Evolutionary conservation across 768 basidiomycete genomes (phyloP), one percentile per base, ranked within the genome.

Genomic region (Phaffia australis): DNA sequence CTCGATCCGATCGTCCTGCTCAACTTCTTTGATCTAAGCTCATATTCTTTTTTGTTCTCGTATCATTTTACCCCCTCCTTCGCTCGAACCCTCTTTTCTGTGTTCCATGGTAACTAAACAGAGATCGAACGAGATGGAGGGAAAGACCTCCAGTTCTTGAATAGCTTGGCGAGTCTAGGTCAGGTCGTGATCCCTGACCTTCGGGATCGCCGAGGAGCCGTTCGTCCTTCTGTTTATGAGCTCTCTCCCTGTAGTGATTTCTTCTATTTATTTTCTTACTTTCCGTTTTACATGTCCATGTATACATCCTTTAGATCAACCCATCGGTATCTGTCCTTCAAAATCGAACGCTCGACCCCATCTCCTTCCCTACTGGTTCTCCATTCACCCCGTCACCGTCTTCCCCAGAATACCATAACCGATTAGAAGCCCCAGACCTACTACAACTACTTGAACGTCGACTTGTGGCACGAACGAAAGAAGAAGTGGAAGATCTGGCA

Each of bases 331-430:
- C 42, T 47, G 21, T 60, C 18, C 58, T 60, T 5, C 32, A 23
- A 21, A 35, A 23, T 30, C 58, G 58, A 21, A 25, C 32, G 11
- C 30, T 35, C 32, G 58, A 60, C 32, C 58, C 58, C 7, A 47
- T 60, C 58, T 60, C 58, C 21, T 60, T 60, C 58, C 58, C 58
- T 21, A n/a, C 58, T 18, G 58, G 30, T 23, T 32, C 30, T 9
- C 19, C 19, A 19, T 9, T 15, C 19, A 47, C 42, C 35, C 3
- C 9, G 1, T 8, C 5, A 3, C 58, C 58, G 18, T 25, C 29
- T 47, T 35, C 30, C 30, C 30, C 29, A 6, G 58, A 32, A 1
- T 14, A 35, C 1, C 58, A 46, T 47, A 60, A 60, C 58, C 29
- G 58, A 23, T 35, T 60, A 21, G 58, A 60, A 35, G 29, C 58